Percentiles rank a stretch among this genome's conserved stretches.
These are phyloP conservation scores for Saturnispora diversa DNA, from an alignment of 805 yeast genomes.

Conservation along the genomic window DNA sequence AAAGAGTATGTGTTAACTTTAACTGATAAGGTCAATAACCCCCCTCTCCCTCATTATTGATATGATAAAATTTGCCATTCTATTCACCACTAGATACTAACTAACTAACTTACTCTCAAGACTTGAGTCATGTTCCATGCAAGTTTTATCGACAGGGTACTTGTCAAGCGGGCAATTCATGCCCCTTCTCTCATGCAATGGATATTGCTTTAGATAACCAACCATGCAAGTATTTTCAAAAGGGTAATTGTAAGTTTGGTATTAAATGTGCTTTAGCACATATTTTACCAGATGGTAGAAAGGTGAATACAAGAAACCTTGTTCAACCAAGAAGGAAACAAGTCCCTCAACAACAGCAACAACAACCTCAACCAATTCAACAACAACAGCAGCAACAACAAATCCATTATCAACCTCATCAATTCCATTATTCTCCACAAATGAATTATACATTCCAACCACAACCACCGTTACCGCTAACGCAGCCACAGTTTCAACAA, in stretches of 20 bases:
- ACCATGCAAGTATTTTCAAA: constrained; percentile 89
- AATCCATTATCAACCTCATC: no score
- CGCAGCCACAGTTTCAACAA: no score
- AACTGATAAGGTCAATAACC: no score
- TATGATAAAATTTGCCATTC: no score
- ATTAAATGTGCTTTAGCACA: constrained; percentile 91
- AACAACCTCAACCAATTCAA: constrained; percentile 12
- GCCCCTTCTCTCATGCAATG: constrained; percentile 82
- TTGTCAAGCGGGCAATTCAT: constrained; percentile 88
- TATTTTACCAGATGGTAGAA: constrained; percentile 79
- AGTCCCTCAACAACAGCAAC: no score
- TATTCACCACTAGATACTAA: no score
- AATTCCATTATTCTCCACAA: not conserved
- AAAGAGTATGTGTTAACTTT: constrained; percentile 18
- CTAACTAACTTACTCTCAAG: constrained; percentile 27
- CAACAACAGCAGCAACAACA: constrained; percentile 10
- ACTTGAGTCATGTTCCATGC: constrained; percentile 91
- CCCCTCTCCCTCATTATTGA: no score
- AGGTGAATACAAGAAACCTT: constrained; percentile 47
- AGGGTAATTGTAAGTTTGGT: constrained; percentile 97
- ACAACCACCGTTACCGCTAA: no score
- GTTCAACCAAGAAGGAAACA: constrained; percentile 9
- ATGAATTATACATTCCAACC: not conserved
- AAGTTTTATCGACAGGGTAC: constrained; percentile 87
- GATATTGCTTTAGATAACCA: constrained; percentile 46